Conservation (phyloP, 2,329 filamentous ascomycete genomes). For the Colletotrichum caudatum region DNA sequence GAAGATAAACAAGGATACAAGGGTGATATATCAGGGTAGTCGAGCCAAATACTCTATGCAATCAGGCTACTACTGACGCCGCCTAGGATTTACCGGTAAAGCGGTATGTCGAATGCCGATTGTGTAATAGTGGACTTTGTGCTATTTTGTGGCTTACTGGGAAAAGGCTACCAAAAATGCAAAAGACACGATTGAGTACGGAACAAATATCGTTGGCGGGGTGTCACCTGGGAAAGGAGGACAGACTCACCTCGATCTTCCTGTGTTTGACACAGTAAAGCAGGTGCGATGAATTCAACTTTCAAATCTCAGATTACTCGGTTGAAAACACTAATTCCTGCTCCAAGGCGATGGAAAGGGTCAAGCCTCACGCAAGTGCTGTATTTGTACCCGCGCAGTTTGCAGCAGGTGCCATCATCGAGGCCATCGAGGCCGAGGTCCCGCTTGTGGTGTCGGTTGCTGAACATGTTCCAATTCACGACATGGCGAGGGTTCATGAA, state of each 20-base stretch:
- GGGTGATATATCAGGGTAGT: constrained; percentile 54
- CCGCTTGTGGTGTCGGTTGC: constrained; percentile 83
- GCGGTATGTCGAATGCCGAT: constrained; percentile 46
- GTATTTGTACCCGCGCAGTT: constrained; percentile 79
- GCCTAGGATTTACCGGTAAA: constrained; percentile 53
- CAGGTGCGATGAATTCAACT: constrained; percentile 45
- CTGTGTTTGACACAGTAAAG: constrained; percentile 52
- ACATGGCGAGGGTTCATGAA: constrained; percentile 77
- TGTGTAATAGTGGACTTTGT: neutral
- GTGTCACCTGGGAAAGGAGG: constrained; percentile 54
- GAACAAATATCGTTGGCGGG: constrained; percentile 54
- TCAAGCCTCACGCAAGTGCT: constrained; percentile 74
- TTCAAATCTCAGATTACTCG: no score
- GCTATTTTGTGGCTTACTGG: neutral
- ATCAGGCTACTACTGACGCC: neutral
- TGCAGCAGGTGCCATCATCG: constrained; percentile 76
- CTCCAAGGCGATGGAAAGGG: constrained; percentile 49
- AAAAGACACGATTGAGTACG: constrained; percentile 54
- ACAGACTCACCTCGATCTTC: constrained; percentile 50
- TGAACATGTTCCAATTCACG: constrained; percentile 83
- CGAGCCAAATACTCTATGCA: no score
- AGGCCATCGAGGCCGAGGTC: constrained; percentile 82
- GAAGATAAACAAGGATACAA: constrained; percentile 45
- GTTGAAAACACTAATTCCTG: neutral
- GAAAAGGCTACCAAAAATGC: constrained; percentile 54